Evolutionary conservation across 1,284 basidiomycete species (phyloP).

Genomic region (Testicularia cyperi): DNA sequence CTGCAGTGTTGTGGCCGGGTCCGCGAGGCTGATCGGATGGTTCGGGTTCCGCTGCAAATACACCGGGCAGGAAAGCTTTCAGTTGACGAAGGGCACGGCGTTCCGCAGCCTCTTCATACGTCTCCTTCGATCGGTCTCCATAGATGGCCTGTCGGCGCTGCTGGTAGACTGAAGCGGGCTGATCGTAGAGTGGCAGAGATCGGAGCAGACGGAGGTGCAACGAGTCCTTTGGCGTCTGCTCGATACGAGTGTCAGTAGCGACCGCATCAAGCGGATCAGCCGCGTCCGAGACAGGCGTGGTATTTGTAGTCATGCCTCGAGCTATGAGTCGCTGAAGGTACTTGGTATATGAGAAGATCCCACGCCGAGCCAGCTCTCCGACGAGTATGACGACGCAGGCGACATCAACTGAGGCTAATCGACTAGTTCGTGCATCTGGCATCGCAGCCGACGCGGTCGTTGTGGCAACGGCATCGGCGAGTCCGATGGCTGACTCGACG

Average conservation of each 20-base stretch:
- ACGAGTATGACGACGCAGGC: conserved; percentile 72
- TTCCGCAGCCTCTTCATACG: conserved; percentile 55
- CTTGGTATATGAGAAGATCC: conserved; percentile 77
- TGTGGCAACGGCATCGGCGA: background rate
- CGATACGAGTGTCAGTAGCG: no score
- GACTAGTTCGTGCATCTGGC: background rate
- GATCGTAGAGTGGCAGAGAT: conserved; percentile 42
- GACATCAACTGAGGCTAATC: conserved; percentile 21
- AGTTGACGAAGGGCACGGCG: conserved; percentile 51
- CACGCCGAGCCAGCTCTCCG: conserved; percentile 74
- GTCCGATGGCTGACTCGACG: conserved; percentile 29
- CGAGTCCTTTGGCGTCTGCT: conserved; percentile 9
- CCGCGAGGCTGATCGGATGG: background rate
- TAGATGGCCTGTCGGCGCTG: conserved; percentile 55
- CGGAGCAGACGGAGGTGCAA: conserved; percentile 49
- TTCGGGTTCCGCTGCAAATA: conserved; percentile 1
- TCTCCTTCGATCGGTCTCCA: conserved; percentile 50
- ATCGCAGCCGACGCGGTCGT: background rate
- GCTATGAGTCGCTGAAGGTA: conserved; percentile 84
- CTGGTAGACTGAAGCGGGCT: conserved; percentile 33
- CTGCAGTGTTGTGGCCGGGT: background rate
- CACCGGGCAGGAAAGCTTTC: conserved; percentile 20
- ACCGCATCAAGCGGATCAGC: no score
- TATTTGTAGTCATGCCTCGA: conserved; percentile 65
- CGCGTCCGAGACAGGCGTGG: no score